Percentiles rank a stretch among this genome's conserved stretches.
Evolutionary conservation across 345 rosid species (phyloP).

Genomic region (Pseudoturritis turrita): DNA sequence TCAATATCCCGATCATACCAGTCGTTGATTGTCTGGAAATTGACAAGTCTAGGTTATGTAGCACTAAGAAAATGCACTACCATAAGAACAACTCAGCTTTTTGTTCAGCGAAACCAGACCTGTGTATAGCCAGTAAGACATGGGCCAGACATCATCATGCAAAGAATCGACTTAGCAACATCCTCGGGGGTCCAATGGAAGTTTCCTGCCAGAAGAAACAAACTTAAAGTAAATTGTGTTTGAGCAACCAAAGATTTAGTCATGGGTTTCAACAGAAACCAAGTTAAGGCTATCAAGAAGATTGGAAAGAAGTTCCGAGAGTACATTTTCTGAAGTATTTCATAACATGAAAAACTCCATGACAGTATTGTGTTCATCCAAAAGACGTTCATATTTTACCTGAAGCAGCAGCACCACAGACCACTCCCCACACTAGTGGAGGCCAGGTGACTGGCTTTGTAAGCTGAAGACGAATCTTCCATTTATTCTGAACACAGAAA

Average conservation of each 20-base stretch:
- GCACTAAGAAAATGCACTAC: constrained; percentile 17
- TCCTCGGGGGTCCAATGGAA: constrained; percentile 93
- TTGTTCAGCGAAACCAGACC: constrained; percentile 36
- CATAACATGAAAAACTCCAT: background rate
- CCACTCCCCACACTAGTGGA: constrained; percentile 92
- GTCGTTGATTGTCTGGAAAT: constrained; percentile 77
- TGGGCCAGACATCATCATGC: constrained; percentile 98
- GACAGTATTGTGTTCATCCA: background rate
- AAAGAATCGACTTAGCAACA: constrained; percentile 81
- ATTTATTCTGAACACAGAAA: constrained; percentile 59
- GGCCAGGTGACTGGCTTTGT: constrained; percentile 99
- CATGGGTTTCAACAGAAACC: background rate
- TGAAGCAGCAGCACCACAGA: constrained; percentile 99
- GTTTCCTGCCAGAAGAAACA: constrained; percentile 53
- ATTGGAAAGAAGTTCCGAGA: background rate
- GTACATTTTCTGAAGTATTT: too few relatives aligned
- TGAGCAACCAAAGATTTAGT: constrained; percentile 3
- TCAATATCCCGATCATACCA: constrained; percentile 97
- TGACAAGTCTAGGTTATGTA: constrained; percentile 1
- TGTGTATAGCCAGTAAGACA: constrained; percentile 96
- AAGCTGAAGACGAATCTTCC: constrained; percentile 98
- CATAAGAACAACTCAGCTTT: background rate
- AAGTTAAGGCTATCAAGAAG: background rate
- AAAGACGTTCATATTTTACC: constrained; percentile 39
- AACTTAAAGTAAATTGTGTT: background rate